phyloP scores from a whole-genome alignment of 371 early-diverging fungal species.

The Mucor sp. region DNA sequence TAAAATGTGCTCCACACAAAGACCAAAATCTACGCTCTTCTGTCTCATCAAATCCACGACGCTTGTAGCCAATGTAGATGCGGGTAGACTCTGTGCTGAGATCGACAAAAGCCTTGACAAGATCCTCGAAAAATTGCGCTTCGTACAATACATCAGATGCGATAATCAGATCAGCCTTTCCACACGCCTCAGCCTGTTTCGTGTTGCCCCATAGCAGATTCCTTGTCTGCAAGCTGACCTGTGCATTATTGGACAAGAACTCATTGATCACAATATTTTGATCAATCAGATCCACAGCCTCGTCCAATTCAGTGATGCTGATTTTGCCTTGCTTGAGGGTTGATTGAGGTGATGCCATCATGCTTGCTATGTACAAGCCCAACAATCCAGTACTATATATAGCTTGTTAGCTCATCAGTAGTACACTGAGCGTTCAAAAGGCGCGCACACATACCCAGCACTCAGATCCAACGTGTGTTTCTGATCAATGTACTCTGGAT shows the following conservation, averaged over 20 bases:
- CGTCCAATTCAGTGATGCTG: constrained; percentile 57
- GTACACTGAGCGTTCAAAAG: neutral
- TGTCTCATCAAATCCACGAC: constrained; percentile 40
- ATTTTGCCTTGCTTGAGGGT: constrained; percentile 16
- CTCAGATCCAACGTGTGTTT: constrained; percentile 59
- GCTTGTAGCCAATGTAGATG: constrained; percentile 65
- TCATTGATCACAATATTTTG: constrained; percentile 42
- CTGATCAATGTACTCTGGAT: constrained; percentile 34
- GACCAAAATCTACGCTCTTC: constrained; percentile 54
- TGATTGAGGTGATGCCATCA: constrained; percentile 26
- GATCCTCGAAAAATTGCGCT: constrained; percentile 43
- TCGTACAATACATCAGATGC: constrained; percentile 69
- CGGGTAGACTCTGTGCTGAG: constrained; percentile 42
- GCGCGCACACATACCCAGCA: constrained; percentile 46
- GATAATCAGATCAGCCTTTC: constrained; percentile 52
- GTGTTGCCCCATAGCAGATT: constrained; percentile 40
- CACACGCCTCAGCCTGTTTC: constrained; percentile 24
- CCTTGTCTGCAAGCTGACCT: constrained; percentile 14
- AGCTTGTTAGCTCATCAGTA: neutral
- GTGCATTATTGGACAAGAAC: neutral
- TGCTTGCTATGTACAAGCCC: constrained; percentile 51
- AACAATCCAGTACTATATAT: constrained; percentile 53
- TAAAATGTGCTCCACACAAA: constrained; percentile 30
- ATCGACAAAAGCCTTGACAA: constrained; percentile 51
- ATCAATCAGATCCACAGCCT: constrained; percentile 51